Evolutionary conservation across 495 filamentous ascomycete species (phyloP).

Genomic region (Penicillium samsonianum): DNA sequence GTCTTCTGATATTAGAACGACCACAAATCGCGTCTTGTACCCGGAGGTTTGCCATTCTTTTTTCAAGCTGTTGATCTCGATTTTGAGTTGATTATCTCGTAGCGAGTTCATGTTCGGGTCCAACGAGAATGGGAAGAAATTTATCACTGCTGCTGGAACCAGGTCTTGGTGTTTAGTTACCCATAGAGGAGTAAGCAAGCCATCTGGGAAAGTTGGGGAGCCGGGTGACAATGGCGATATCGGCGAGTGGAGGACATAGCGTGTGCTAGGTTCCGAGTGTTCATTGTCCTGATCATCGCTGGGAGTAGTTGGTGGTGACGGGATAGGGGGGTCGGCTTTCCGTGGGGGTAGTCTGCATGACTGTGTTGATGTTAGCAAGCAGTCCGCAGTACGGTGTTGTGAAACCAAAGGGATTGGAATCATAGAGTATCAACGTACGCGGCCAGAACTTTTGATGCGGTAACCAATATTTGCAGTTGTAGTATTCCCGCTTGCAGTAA

Average conservation of each 20-base stretch:
- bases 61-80: slow-evolving; percentile 77
- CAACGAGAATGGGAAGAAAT: slow-evolving; percentile 69
- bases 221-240: slow-evolving; percentile 82
- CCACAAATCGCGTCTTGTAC: slow-evolving; percentile 72
- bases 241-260: slow-evolving; percentile 73
- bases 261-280: slow-evolving; percentile 39
- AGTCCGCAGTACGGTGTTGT: neutral
- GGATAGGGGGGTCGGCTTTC: slow-evolving; percentile 61
- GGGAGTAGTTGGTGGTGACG: slow-evolving; percentile 50
- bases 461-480: slow-evolving; percentile 43
- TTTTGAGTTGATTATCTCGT: slow-evolving; percentile 84
- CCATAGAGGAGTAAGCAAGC: slow-evolving; percentile 79
- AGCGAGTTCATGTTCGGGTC: slow-evolving; percentile 69
- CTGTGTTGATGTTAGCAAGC: slow-evolving; percentile 31
- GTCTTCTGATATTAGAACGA: slow-evolving; percentile 72
- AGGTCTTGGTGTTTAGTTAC: slow-evolving; percentile 79
- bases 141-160: slow-evolving; percentile 76
- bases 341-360: slow-evolving; percentile 60
- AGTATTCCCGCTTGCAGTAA: slow-evolving; percentile 34
- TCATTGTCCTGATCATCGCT: slow-evolving; percentile 47
- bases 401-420: slow-evolving; percentile 12
- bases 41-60: slow-evolving; percentile 63
- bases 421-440: slow-evolving; percentile 59
- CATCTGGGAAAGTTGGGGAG: slow-evolving; percentile 83
- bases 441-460: slow-evolving; percentile 68